Evolutionary conservation across 2,329 filamentous ascomycete genomes (phyloP).

Genomic region (Cytospora chrysosperma): DNA sequence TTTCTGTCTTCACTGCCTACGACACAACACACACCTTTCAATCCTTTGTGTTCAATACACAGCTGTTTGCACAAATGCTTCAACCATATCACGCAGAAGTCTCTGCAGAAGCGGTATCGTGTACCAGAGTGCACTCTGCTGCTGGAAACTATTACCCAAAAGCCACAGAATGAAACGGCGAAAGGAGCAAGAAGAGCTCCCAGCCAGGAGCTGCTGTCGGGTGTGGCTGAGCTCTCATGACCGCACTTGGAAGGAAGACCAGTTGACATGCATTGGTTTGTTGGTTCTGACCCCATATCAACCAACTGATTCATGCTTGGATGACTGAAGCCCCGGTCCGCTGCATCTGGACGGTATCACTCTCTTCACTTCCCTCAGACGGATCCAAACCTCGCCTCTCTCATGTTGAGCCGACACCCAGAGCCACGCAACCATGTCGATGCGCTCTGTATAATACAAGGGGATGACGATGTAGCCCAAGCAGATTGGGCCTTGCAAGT

Average conservation of each 20-base stretch:
- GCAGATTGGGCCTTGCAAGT: background rate
- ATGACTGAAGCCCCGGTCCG: background rate
- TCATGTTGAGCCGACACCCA: background rate
- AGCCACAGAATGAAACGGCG: too few relatives aligned
- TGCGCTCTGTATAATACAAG: slow-evolving; percentile 2
- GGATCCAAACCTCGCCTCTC: background rate
- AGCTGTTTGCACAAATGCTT: too few relatives aligned
- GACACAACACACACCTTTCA: too few relatives aligned
- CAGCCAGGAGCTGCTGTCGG: too few relatives aligned
- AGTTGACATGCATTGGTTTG: too few relatives aligned
- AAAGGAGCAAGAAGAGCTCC: too few relatives aligned
- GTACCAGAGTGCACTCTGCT: background rate
- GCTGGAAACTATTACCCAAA: too few relatives aligned
- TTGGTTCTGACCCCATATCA: background rate
- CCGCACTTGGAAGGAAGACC: too few relatives aligned
- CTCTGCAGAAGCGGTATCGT: background rate
- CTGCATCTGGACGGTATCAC: background rate
- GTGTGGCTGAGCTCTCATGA: too few relatives aligned
- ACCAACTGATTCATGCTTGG: background rate
- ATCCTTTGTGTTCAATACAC: too few relatives aligned
- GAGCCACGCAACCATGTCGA: background rate
- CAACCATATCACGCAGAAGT: background rate
- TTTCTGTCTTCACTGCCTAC: background rate
- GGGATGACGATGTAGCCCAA: background rate
- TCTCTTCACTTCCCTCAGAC: background rate